Conservation (phyloP, 139 green algal species). For the Chara braunii region DNA sequence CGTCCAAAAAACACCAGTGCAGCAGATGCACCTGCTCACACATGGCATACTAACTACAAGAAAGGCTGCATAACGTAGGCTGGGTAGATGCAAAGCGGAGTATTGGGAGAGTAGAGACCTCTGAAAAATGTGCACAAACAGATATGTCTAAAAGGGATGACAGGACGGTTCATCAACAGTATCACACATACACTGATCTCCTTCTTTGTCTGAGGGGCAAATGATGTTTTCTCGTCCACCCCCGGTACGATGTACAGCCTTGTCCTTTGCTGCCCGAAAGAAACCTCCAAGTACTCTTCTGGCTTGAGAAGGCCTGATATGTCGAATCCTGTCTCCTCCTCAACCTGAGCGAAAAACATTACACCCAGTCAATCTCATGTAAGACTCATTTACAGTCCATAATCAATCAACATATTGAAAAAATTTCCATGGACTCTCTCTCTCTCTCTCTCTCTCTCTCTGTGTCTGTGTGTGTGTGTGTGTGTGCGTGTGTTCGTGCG, state of each 20-base stretch:
- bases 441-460: neutral
- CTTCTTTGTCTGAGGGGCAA: slow-evolving; percentile 36
- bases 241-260: slow-evolving; percentile 41
- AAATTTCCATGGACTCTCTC: neutral
- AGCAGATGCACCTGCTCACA: too few relatives aligned
- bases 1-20: too few relatives aligned
- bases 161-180: neutral
- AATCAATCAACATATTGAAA: neutral
- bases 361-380: neutral
- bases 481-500: neutral
- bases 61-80: too few relatives aligned
- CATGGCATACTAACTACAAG: too few relatives aligned
- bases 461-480: neutral
- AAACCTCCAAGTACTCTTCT: slow-evolving; percentile 34
- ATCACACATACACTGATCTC: slow-evolving; percentile 42
- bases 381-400: neutral
- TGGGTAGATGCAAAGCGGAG: too few relatives aligned
- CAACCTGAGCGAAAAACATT: slow-evolving; percentile 13
- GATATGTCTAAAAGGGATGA: too few relatives aligned
- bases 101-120: too few relatives aligned
- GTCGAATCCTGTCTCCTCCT: slow-evolving; percentile 45
- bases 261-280: slow-evolving; percentile 33
- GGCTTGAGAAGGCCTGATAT: slow-evolving; percentile 15
- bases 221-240: slow-evolving; percentile 28
- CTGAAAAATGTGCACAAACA: too few relatives aligned